Conservation (phyloP, 2,329 filamentous ascomycete genomes). For the Ilyonectria sp. region DNA sequence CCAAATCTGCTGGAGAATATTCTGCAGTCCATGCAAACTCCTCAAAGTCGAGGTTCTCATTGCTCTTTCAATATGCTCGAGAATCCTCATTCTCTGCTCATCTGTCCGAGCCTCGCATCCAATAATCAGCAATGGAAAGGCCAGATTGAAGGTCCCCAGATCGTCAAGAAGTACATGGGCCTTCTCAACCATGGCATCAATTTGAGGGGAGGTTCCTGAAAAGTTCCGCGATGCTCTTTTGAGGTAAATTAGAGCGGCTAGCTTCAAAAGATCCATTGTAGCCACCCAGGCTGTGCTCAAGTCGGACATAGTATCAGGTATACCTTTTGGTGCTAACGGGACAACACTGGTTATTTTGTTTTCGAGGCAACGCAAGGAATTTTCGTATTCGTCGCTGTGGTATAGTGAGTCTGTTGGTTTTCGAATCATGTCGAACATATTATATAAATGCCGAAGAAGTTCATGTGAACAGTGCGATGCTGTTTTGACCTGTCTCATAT, state of each 20-base stretch:
- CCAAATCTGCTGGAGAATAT: too few species aligned
- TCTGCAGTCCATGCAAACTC: too few species aligned
- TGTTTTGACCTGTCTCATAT: slow-evolving; percentile 14
- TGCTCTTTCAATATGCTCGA: slow-evolving; percentile 14
- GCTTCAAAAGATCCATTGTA: slow-evolving; percentile 15
- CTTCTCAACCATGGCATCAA: slow-evolving; percentile 13
- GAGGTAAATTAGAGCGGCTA: slow-evolving; percentile 14
- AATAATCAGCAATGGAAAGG: slow-evolving; percentile 15
- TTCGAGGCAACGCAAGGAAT: slow-evolving; percentile 14
- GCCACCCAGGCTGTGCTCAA: slow-evolving; percentile 13
- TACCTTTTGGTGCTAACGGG: slow-evolving; percentile 13
- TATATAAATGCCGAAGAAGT: slow-evolving; percentile 14
- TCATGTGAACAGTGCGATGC: slow-evolving; percentile 14
- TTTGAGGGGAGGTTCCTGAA: slow-evolving; percentile 14
- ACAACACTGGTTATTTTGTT: slow-evolving; percentile 14
- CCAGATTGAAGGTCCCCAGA: slow-evolving; percentile 13
- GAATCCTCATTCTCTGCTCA: slow-evolving; percentile 13
- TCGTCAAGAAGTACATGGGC: slow-evolving; percentile 14
- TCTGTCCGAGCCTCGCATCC: slow-evolving; percentile 11
- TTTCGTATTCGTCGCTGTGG: slow-evolving; percentile 14
- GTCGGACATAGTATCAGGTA: slow-evolving; percentile 9
- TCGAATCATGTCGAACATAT: slow-evolving; percentile 15
- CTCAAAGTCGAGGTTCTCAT: too few species aligned
- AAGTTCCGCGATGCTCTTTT: slow-evolving; percentile 13
- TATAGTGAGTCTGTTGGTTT: slow-evolving; percentile 14